A percentile compares a stretch with the other conserved stretches of the same genome.
Evolutionary conservation across 1,284 basidiomycete genomes (phyloP).

Genomic region (Leccinum pallidistipes): DNA sequence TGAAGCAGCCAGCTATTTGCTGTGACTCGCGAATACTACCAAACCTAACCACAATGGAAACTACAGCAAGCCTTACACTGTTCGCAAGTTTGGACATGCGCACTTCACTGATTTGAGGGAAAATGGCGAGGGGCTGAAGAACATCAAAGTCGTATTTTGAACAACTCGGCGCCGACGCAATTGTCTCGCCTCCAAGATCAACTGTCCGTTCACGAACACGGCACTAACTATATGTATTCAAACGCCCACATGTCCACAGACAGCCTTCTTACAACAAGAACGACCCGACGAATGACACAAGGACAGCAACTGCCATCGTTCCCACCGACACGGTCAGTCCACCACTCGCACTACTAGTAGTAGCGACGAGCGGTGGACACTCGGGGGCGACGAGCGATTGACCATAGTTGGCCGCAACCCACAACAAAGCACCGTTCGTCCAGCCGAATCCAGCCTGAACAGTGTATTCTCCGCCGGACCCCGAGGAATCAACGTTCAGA

Average conservation of each 20-base stretch:
- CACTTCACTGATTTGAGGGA: too few species aligned
- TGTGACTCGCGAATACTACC: too few species aligned
- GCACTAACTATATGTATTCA: too few species aligned
- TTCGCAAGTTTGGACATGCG: too few species aligned
- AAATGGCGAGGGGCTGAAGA: too few species aligned
- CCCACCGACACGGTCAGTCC: constrained; percentile 2
- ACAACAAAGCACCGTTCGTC: constrained; percentile 86
- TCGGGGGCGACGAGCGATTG: constrained; percentile 58
- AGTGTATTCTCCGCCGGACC: constrained; percentile 84
- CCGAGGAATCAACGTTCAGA: constrained; percentile 80
- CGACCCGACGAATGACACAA: constrained; percentile 5
- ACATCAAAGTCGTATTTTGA: too few species aligned
- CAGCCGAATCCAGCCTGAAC: constrained; percentile 86
- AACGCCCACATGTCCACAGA: background rate
- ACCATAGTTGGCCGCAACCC: constrained; percentile 74
- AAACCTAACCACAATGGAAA: too few species aligned
- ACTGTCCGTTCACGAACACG: too few species aligned
- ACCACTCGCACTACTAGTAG: constrained; percentile 3
- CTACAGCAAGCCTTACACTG: too few species aligned
- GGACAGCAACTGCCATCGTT: background rate
- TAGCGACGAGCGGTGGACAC: constrained; percentile 56
- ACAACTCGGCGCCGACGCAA: too few species aligned
- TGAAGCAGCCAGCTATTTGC: too few species aligned
- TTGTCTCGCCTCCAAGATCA: too few species aligned
- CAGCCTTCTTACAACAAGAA: constrained; percentile 5